These are phyloP conservation scores for Cryptosporidium canis DNA, from an alignment of 169 alveolate genomes.

Conservation along the genomic window DNA sequence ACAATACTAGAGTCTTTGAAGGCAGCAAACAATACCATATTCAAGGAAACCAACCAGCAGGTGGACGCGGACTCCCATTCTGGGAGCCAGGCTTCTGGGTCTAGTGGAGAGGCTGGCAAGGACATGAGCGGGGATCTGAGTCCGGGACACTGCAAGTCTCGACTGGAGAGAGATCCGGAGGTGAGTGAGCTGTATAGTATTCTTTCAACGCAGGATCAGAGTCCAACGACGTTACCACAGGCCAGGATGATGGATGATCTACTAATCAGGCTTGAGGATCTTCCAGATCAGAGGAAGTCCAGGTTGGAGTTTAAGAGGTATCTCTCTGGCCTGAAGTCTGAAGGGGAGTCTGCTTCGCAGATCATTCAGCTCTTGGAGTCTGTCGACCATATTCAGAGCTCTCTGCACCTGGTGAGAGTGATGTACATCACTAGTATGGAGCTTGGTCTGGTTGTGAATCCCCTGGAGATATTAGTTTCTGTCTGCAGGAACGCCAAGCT, in stretches of 20 bases:
- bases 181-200: conserved; percentile 25
- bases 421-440: conserved; percentile 8
- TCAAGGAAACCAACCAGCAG: background rate
- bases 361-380: conserved; percentile 41
- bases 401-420: conserved; percentile 15
- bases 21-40: conserved; percentile 15
- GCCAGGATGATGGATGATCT: conserved; percentile 38
- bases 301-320: conserved; percentile 17
- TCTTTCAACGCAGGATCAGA: conserved; percentile 7
- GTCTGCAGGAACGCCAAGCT: conserved; percentile 63
- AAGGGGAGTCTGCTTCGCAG: background rate
- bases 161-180: background rate
- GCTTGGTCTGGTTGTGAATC: conserved; percentile 32
- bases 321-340: background rate
- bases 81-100: background rate
- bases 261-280: background rate
- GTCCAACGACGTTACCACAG: background rate
- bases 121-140: background rate
- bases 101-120: background rate
- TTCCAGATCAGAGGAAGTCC: conserved; percentile 56
- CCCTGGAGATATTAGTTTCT: conserved; percentile 28
- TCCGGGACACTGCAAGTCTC: background rate
- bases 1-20: conserved; percentile 21
- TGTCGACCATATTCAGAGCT: conserved; percentile 31
- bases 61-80: background rate